phyloP scores from a whole-genome alignment of 441 rosid species.

The Arabidopsis hybrid region DNA sequence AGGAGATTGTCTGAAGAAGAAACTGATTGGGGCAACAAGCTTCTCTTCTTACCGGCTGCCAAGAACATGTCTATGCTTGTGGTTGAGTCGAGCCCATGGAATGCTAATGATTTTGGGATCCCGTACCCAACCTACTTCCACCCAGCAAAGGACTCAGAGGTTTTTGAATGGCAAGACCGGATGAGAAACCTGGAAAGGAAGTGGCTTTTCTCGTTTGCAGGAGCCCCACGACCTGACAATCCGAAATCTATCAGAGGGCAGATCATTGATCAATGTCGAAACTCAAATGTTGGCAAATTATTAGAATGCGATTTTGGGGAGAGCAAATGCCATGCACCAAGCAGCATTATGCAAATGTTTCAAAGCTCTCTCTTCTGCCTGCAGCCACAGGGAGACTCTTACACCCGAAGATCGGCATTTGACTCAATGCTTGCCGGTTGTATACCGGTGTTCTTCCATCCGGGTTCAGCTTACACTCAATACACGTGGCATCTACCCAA shows the following conservation, averaged over 20 bases:
- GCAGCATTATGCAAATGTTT: constrained; percentile 94
- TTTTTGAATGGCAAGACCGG: constrained; percentile 86
- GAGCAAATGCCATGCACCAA: constrained; percentile 98
- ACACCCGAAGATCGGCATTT: constrained; percentile 89
- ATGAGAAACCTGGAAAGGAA: constrained; percentile 92
- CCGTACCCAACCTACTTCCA: constrained; percentile 97
- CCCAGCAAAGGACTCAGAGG: constrained; percentile 92
- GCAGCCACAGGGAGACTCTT: constrained; percentile 95
- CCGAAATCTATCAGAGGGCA: constrained; percentile 90
- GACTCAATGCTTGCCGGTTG: constrained; percentile 93
- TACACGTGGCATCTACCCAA: constrained; percentile 96
- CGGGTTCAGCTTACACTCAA: constrained; percentile 92
- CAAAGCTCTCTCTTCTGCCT: constrained; percentile 87
- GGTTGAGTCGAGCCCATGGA: constrained; percentile 99
- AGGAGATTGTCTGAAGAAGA: constrained; percentile 83
- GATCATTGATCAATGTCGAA: constrained; percentile 81
- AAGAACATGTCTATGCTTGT: constrained; percentile 98
- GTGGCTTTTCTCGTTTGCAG: constrained; percentile 97
- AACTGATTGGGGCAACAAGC: constrained; percentile 93
- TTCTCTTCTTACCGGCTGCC: constrained; percentile 91
- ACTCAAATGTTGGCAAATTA: constrained; percentile 70
- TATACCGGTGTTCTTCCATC: constrained; percentile 92
- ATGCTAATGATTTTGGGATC: constrained; percentile 94
- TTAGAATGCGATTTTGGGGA: constrained; percentile 97
- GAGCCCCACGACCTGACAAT: constrained; percentile 92